phyloP scores from a whole-genome alignment of 2,329 filamentous ascomycete genomes.

The Arthrobotrys entomopaga region DNA sequence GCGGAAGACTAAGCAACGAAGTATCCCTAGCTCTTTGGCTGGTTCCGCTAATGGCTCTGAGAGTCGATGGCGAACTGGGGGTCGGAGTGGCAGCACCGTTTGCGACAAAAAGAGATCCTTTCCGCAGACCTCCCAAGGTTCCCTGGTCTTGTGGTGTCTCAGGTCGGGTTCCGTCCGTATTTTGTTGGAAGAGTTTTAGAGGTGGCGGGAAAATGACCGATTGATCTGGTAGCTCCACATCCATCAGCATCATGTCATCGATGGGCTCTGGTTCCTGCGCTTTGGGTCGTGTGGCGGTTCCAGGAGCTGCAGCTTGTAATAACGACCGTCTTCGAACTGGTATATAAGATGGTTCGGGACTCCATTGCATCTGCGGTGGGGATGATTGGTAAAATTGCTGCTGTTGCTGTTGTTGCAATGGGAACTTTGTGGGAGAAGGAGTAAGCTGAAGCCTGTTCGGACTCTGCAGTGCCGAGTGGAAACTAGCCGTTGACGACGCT shows the following conservation, averaged over 20 bases:
- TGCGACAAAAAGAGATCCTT: conserved; percentile 41
- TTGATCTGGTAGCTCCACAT: conserved; percentile 11
- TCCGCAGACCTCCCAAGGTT: conserved; percentile 35
- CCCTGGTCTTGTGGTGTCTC: conserved; percentile 50
- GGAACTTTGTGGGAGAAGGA: conserved; percentile 42
- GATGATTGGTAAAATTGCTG: conserved; percentile 17
- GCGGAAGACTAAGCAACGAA: conserved; percentile 39
- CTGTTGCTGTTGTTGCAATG: conserved; percentile 13
- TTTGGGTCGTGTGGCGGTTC: conserved; percentile 46
- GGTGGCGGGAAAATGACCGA: conserved; percentile 24
- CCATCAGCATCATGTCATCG: conserved; percentile 11
- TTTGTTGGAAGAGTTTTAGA: conserved; percentile 9
- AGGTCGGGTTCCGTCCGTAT: conserved; percentile 27
- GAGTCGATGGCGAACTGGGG: conserved; percentile 40
- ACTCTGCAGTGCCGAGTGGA: conserved; percentile 53
- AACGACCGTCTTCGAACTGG: conserved; percentile 41
- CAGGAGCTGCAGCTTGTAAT: conserved; percentile 48
- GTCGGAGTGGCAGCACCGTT: conserved; percentile 48
- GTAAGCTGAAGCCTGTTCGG: conserved; percentile 45
- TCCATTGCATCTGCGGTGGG: conserved; percentile 22
- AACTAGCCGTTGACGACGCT: conserved; percentile 52
- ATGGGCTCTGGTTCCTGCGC: conserved; percentile 28
- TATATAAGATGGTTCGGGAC: conserved; percentile 35
- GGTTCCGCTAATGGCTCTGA: conserved; percentile 31
- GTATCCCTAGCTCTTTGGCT: conserved; percentile 36